Evolutionary conservation across 2,329 filamentous ascomycete genomes (phyloP).

Genomic region (Exophiala viscosa): DNA sequence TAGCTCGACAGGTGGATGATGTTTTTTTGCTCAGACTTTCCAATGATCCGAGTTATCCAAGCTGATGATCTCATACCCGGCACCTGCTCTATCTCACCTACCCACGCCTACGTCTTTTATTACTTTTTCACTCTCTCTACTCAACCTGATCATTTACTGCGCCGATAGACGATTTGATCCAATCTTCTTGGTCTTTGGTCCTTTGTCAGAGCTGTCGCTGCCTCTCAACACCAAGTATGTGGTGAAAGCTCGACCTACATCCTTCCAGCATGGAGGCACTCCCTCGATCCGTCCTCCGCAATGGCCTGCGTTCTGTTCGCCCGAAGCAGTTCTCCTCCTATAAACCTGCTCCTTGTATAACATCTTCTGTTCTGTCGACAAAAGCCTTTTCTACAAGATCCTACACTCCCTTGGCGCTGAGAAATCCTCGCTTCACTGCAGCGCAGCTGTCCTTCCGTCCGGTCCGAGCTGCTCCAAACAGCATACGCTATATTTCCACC

Average conservation of each 20-base stretch:
- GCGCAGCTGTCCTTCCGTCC: conserved; percentile 5
- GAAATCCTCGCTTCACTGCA: neutral
- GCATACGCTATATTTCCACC: conserved; percentile 30
- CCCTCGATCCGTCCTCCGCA: conserved; percentile 15
- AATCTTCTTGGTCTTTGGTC: neutral
- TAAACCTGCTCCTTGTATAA: neutral
- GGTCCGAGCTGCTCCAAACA: neutral
- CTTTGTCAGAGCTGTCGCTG: neutral
- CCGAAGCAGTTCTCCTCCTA: conserved; percentile 6
- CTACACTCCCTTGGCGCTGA: neutral
- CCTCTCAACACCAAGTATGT: conserved; percentile 12
- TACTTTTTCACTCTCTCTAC: too few species aligned
- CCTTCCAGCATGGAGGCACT: conserved; percentile 19
- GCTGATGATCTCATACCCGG: too few species aligned
- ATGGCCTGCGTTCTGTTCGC: conserved; percentile 11
- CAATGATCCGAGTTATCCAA: too few species aligned
- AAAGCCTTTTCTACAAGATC: conserved; percentile 8
- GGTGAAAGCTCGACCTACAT: conserved; percentile 6
- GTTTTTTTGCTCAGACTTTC: too few species aligned
- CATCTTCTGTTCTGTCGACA: conserved; percentile 2
- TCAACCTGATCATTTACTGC: too few species aligned
- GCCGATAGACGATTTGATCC: too few species aligned
- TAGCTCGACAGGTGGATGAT: too few species aligned
- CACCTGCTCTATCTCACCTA: too few species aligned
- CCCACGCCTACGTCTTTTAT: too few species aligned